Evolutionary conservation across 495 filamentous ascomycete species (phyloP).

Genomic region (Jackrogersella minutella): DNA sequence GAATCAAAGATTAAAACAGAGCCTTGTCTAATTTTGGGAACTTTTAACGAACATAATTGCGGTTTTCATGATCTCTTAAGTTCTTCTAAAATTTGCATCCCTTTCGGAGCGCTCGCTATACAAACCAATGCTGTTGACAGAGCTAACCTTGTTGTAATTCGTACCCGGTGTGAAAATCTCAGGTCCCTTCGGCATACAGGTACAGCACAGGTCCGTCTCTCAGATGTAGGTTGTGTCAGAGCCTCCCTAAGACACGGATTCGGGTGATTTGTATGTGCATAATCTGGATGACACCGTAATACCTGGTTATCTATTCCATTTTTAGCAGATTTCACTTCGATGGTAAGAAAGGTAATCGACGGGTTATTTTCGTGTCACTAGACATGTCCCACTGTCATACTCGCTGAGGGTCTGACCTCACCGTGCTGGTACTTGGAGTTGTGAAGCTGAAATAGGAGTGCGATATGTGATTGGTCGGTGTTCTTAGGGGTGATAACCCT

Average conservation of each 20-base stretch:
- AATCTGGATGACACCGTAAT: slow-evolving; percentile 37
- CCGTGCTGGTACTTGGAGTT: neutral
- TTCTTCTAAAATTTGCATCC: slow-evolving; percentile 15
- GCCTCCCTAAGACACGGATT: slow-evolving; percentile 4
- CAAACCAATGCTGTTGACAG: neutral
- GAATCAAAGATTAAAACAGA: slow-evolving; percentile 5
- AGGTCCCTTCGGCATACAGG: neutral
- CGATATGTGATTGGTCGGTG: slow-evolving; percentile 16
- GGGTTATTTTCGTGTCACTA: slow-evolving; percentile 25
- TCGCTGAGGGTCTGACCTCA: slow-evolving; percentile 21
- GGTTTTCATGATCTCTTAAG: neutral
- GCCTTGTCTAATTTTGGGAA: slow-evolving; percentile 36
- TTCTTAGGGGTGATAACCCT: slow-evolving; percentile 19
- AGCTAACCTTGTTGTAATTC: neutral
- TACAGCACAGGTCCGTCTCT: neutral
- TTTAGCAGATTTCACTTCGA: slow-evolving; percentile 23
- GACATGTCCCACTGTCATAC: slow-evolving; percentile 10
- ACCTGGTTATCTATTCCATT: slow-evolving; percentile 26
- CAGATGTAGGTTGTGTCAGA: neutral
- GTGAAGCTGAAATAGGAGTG: slow-evolving; percentile 30
- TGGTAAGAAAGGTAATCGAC: slow-evolving; percentile 22
- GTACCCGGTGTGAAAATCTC: neutral
- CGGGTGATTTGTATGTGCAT: slow-evolving; percentile 30
- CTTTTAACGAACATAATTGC: slow-evolving; percentile 29
- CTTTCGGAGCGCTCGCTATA: slow-evolving; percentile 14